Evolutionary conservation across 179 eudicot species (phyloP), one percentile per base, ranked within the genome.

Genomic region (Drosera spatulata): DNA sequence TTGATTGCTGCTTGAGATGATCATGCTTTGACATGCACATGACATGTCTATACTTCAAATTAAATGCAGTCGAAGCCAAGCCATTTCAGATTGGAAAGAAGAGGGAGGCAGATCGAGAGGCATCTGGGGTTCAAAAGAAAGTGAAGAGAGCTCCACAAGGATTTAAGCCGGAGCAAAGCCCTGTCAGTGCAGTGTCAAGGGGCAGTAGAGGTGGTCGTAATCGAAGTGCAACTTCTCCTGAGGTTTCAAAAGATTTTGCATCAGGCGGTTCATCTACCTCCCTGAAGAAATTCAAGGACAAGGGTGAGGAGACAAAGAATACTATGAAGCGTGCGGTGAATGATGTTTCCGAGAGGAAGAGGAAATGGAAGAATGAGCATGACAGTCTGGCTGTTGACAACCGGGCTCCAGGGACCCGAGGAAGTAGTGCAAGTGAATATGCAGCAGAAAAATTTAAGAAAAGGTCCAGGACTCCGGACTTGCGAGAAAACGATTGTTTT

Each of bases 341-440:
- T 49, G 78, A 71, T 59, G 47, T 46, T 9, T 70, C 59, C 52
- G 71, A 63, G 60, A 79, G 58, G 71, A 79, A 73, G 74, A 79
- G 84, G 55, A 76, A 79, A 65, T 42, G 60, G 58, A 73, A 67
- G 56, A 68, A 73, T 69, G 62, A 50, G 52, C 45, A 37, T 63
- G 54, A 63, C 46, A 44, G 44, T 64, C 53, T 38, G 49, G 45
- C 40, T 55, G 68, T 38, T 10, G 51, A 42, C 10, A 50, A 37
- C 38, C 7, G 47, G 59, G 51, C 49, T 41, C 33, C 47, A 59
- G 52, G 46, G 56, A 69, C 56, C 55, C 13, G 52, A 9, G 12
- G 33, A 55, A 15, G 22, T 60, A 8, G n/a, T 38, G 38, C 54
- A 60, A 43, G 43, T 51, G 61, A 65, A 51, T 8, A 22, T 14